A percentile compares a stretch with the other conserved stretches of the same genome.
phyloP scores from a whole-genome alignment of 257 asterid genomes.

The Ajuga chamaepitys region DNA sequence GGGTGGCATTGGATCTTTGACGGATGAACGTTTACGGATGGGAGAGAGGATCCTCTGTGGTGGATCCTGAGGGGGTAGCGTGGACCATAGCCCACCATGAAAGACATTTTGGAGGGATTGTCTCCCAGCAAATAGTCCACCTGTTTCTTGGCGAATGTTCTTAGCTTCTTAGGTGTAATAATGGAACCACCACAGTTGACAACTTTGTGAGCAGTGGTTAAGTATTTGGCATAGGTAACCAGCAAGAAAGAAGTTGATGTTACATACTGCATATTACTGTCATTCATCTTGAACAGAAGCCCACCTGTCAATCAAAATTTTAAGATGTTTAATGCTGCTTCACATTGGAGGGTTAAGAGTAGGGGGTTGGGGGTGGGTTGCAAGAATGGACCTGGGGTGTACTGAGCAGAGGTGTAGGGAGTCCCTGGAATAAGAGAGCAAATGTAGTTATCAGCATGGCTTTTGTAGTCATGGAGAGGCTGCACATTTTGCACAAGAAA shows the following conservation, averaged over 20 bases:
- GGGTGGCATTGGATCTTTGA: constrained; percentile 66
- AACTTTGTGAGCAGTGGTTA: constrained; percentile 51
- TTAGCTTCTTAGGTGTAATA: constrained; percentile 65
- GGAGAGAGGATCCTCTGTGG: constrained; percentile 95
- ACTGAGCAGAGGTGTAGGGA: constrained; percentile 59
- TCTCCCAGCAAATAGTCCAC: constrained; percentile 90
- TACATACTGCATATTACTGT: constrained; percentile 86
- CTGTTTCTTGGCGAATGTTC: constrained; percentile 80
- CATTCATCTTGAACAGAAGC: constrained; percentile 85
- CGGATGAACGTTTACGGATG: constrained; percentile 55
- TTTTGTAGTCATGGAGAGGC: constrained; percentile 85
- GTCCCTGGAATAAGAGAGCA: constrained; percentile 89
- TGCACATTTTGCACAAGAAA: constrained; percentile 82
- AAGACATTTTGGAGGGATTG: constrained; percentile 83
- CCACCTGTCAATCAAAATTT: constrained; percentile 50
- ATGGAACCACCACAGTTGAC: constrained; percentile 75
- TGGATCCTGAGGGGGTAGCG: constrained; percentile 78
- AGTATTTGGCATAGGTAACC: constrained; percentile 82
- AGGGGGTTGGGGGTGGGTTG: not conserved
- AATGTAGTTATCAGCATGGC: constrained; percentile 87
- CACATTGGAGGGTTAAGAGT: too few species aligned
- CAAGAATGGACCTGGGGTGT: constrained; percentile 58
- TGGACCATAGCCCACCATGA: constrained; percentile 92
- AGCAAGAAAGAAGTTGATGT: constrained; percentile 83
- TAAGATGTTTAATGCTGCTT: too few species aligned